Evolutionary conservation across 2,329 filamentous ascomycete species (phyloP).

Genomic region (Pseudogymnoascus verrucosus): DNA sequence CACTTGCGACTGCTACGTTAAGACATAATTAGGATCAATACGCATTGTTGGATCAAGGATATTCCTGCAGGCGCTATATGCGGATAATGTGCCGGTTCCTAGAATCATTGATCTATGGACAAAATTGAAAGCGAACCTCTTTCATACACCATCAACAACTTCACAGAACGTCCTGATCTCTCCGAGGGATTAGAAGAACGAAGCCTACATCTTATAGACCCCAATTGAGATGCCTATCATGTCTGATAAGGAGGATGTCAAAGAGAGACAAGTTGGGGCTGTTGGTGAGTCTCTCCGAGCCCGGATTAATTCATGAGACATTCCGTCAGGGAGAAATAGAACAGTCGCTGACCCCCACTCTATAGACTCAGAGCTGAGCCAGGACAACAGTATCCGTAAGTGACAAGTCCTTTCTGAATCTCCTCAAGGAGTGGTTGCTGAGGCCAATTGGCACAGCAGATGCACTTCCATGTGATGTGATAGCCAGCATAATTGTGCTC

Average conservation of each 20-base stretch:
- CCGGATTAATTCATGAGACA: neutral
- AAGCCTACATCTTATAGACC: neutral
- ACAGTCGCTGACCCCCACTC: neutral
- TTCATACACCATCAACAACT: neutral
- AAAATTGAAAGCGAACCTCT: neutral
- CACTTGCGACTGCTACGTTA: neutral
- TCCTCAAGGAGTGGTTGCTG: neutral
- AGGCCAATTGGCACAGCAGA: neutral
- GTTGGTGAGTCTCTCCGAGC: neutral
- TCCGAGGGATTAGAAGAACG: neutral
- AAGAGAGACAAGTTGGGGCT: neutral
- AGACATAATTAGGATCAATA: slow-evolving; percentile 1
- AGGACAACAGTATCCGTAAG: neutral
- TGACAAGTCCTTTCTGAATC: neutral
- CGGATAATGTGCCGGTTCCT: neutral
- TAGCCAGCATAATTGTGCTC: neutral
- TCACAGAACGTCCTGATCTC: neutral
- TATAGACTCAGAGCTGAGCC: slow-evolving; percentile 6
- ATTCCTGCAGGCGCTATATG: neutral
- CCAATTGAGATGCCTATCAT: neutral
- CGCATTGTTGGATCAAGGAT: neutral
- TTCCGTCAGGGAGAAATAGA: neutral
- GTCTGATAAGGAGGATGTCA: neutral
- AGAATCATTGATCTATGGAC: neutral
- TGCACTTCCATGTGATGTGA: neutral